These are phyloP conservation scores for Skeletonema potamos DNA, from an alignment of 108 stramenopile species.

Conservation along the genomic window DNA sequence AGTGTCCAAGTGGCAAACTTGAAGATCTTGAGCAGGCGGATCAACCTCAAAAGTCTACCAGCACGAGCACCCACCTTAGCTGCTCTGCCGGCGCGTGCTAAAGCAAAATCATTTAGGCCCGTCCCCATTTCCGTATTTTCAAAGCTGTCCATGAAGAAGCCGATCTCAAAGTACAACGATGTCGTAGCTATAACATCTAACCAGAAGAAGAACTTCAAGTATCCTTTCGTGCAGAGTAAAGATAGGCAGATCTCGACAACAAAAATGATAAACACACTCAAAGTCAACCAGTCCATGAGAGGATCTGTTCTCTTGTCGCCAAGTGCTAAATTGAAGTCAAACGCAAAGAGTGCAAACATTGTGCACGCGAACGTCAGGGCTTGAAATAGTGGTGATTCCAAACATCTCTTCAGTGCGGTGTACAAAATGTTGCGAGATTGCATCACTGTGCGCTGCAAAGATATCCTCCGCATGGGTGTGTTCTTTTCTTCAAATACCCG, in stretches of 20 bases:
- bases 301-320: slow-evolving; percentile 32
- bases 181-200: slow-evolving; percentile 41
- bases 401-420: slow-evolving; percentile 2
- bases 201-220: slow-evolving; percentile 57
- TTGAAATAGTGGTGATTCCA: slow-evolving; percentile 41
- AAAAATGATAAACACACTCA: slow-evolving; percentile 35
- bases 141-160: slow-evolving; percentile 17
- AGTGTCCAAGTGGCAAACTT: slow-evolving; percentile 48
- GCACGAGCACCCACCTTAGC: slow-evolving; percentile 50
- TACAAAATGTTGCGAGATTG: slow-evolving; percentile 12
- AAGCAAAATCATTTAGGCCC: slow-evolving; percentile 15
- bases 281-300: slow-evolving; percentile 22
- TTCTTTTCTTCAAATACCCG: background rate
- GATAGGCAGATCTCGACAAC: slow-evolving; percentile 39
- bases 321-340: slow-evolving; percentile 40
- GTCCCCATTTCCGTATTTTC: slow-evolving; percentile 3
- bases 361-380: slow-evolving; percentile 40
- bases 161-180: slow-evolving; percentile 42
- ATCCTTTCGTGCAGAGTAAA: slow-evolving; percentile 34
- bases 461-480: background rate
- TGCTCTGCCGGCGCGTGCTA: slow-evolving; percentile 49
- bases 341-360: slow-evolving; percentile 48
- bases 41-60: slow-evolving; percentile 41
- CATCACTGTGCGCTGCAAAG: slow-evolving; percentile 5
- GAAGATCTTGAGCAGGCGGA: slow-evolving; percentile 48